phyloP scores from a whole-genome alignment of 2,329 filamentous ascomycete genomes.

The Leptographium flavum region DNA sequence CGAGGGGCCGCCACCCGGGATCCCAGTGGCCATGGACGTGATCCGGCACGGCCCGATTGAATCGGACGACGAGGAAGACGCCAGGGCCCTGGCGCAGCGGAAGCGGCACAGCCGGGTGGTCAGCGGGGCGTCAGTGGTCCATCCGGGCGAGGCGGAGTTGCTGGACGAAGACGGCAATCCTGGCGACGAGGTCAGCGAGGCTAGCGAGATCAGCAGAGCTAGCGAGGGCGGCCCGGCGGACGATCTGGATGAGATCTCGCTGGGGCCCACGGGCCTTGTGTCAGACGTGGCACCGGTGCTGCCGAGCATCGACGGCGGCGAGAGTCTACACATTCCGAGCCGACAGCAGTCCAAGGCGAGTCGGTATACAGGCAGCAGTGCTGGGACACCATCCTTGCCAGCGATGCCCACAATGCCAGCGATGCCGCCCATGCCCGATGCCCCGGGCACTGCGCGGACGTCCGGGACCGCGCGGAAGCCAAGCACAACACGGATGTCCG shows the following conservation, averaged over 20 bases:
- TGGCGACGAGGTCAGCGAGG: slow-evolving; percentile 22
- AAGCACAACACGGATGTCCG: no score
- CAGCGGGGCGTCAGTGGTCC: background rate
- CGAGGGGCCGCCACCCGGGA: slow-evolving; percentile 52
- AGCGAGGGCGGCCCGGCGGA: background rate
- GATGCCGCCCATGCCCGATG: no score
- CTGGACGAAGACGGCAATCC: slow-evolving; percentile 32
- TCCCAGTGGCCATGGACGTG: slow-evolving; percentile 49
- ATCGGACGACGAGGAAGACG: slow-evolving; percentile 41
- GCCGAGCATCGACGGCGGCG: slow-evolving; percentile 44
- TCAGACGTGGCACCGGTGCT: slow-evolving; percentile 39
- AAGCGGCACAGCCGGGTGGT: slow-evolving; percentile 6
- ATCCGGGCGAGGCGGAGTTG: slow-evolving; percentile 22
- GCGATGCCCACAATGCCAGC: slow-evolving; percentile 17
- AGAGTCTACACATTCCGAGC: slow-evolving; percentile 46
- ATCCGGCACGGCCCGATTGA: slow-evolving; percentile 47
- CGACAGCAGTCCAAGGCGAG: slow-evolving; percentile 26
- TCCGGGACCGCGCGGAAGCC: no score
- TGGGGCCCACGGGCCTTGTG: slow-evolving; percentile 24
- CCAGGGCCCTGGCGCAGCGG: slow-evolving; percentile 18
- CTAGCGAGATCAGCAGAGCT: background rate
- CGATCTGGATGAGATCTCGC: slow-evolving; percentile 17
- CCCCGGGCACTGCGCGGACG: no score
- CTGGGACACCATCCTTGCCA: slow-evolving; percentile 18
- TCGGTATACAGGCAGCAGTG: slow-evolving; percentile 16